phyloP scores from a whole-genome alignment of 106 monocot genomes.

The Platanthera zijinensis region DNA sequence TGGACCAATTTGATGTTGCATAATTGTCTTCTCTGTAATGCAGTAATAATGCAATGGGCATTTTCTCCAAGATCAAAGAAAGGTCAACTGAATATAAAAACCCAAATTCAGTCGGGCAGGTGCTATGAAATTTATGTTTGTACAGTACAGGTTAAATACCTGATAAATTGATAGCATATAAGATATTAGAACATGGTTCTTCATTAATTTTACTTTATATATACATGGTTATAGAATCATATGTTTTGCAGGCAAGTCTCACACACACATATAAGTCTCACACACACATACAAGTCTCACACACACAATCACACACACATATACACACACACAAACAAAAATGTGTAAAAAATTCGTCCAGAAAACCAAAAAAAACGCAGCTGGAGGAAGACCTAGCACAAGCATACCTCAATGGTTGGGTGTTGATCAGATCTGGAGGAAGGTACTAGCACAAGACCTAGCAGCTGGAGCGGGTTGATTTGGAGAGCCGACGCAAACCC shows the following conservation, averaged over 20 bases:
- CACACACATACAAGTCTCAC: too few relatives aligned
- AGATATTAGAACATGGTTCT: not conserved
- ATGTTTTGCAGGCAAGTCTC: conserved; percentile 56
- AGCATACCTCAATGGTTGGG: too few relatives aligned
- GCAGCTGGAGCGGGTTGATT: too few relatives aligned
- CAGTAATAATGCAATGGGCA: conserved; percentile 94
- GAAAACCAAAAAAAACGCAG: too few relatives aligned
- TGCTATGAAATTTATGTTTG: conserved; percentile 12
- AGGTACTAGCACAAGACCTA: too few relatives aligned
- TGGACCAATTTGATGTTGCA: not conserved
- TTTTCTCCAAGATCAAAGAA: conserved; percentile 80
- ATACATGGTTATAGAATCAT: not conserved
- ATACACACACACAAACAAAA: too few relatives aligned
- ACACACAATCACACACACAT: too few relatives aligned
- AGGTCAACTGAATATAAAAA: conserved; percentile 60
- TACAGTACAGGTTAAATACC: not conserved
- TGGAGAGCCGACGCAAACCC: too few relatives aligned
- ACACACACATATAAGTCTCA: too few relatives aligned
- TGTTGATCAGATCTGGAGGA: too few relatives aligned
- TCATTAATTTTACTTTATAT: conserved; percentile 1
- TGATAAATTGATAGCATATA: not conserved
- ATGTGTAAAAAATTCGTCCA: too few relatives aligned
- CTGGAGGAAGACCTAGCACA: too few relatives aligned
- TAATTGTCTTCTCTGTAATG: conserved; percentile 10
- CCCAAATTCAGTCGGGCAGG: conserved; percentile 91